phyloP scores from a whole-genome alignment of 495 filamentous ascomycete species.

The Ascodesmis nigricans region DNA sequence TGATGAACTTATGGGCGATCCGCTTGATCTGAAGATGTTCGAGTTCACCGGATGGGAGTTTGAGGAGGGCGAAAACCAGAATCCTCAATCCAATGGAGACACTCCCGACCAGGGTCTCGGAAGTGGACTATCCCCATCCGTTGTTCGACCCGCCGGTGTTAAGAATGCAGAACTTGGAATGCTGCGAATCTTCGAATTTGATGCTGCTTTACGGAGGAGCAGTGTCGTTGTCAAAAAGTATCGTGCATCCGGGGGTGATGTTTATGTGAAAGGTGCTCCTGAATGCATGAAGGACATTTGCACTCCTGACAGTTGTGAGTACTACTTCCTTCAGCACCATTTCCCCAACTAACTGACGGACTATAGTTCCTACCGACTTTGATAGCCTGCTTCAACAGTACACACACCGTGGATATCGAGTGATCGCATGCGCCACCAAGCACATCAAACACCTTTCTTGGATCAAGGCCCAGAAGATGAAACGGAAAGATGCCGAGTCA shows the following conservation, averaged over 20 bases:
- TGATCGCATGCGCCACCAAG: conserved; percentile 91
- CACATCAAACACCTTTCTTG: conserved; percentile 68
- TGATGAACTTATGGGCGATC: conserved; percentile 74
- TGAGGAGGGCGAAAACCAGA: conserved; percentile 54
- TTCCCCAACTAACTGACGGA: conserved; percentile 8
- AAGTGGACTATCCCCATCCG: conserved; percentile 36
- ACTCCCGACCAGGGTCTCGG: neutral
- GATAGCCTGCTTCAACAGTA: conserved; percentile 73
- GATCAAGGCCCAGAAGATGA: conserved; percentile 89
- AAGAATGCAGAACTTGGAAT: conserved; percentile 55
- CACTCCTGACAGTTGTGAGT: conserved; percentile 50
- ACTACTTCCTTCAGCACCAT: neutral
- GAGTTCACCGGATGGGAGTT: conserved; percentile 88
- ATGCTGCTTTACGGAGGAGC: conserved; percentile 80
- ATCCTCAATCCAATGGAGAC: conserved; percentile 8
- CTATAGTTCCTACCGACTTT: conserved; percentile 63
- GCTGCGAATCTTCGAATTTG: conserved; percentile 78
- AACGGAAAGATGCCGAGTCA: conserved; percentile 58
- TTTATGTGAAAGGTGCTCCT: conserved; percentile 93
- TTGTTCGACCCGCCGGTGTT: conserved; percentile 51
- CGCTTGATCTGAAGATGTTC: conserved; percentile 96
- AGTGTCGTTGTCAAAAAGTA: conserved; percentile 82
- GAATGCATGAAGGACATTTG: conserved; percentile 94
- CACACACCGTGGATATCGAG: conserved; percentile 83
- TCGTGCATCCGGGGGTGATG: conserved; percentile 50